These are phyloP conservation scores for Malassezia caprae DNA, from an alignment of 1,284 basidiomycete genomes.

Conservation along the genomic window DNA sequence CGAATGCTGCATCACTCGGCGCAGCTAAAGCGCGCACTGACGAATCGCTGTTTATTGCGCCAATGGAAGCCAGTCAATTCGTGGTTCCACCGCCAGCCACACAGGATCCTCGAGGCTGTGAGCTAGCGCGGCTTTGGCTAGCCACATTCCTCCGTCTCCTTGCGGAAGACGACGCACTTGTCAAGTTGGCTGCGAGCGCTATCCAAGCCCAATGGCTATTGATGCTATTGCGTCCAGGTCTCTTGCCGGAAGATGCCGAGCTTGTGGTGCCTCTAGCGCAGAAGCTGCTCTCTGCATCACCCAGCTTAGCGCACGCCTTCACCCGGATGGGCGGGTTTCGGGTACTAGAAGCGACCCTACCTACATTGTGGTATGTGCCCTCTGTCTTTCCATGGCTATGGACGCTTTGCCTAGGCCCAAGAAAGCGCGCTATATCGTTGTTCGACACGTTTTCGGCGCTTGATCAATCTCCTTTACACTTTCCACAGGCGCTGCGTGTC, in stretches of 20 bases:
- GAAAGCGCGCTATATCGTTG: slow-evolving; percentile 52
- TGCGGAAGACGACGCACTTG: not conserved
- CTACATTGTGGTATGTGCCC: slow-evolving; percentile 60
- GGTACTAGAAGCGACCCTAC: slow-evolving; percentile 62
- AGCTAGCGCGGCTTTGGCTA: slow-evolving; percentile 6
- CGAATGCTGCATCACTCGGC: not conserved
- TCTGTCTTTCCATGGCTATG: slow-evolving; percentile 56
- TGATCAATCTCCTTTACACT: not conserved
- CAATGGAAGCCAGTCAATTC: not conserved
- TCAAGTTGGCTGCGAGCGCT: slow-evolving; percentile 17
- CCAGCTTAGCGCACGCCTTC: slow-evolving; percentile 30
- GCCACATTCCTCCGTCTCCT: slow-evolving; percentile 18
- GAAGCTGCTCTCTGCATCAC: slow-evolving; percentile 20
- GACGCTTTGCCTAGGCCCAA: slow-evolving; percentile 56
- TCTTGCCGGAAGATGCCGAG: slow-evolving; percentile 20
- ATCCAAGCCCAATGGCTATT: slow-evolving; percentile 34
- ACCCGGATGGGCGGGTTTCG: slow-evolving; percentile 57
- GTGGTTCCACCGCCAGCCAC: not conserved
- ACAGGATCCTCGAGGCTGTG: not conserved
- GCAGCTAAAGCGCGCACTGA: not conserved
- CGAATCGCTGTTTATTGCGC: not conserved
- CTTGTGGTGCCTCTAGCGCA: slow-evolving; percentile 25
- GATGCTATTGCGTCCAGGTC: slow-evolving; percentile 34
- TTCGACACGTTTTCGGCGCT: slow-evolving; percentile 55
- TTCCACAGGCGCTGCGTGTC: slow-evolving; percentile 26